phyloP scores from a whole-genome alignment of 2,329 filamentous ascomycete genomes.

The Grosmannia clavigera region DNA sequence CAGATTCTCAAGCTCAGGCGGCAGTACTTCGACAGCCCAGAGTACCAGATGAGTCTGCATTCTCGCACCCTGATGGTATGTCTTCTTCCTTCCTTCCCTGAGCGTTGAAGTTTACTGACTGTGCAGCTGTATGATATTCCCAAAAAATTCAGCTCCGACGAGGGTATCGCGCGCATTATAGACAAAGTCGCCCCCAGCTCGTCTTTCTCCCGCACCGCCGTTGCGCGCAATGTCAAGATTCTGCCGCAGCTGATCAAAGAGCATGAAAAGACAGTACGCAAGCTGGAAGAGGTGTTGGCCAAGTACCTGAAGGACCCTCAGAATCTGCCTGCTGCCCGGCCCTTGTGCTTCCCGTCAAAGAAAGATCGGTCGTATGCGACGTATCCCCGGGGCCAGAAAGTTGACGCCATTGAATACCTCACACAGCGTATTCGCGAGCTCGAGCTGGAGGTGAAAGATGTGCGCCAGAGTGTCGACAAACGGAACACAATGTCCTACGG shows the following conservation, averaged over 20 bases:
- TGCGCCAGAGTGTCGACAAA: slow-evolving; percentile 70
- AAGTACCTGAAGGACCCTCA: slow-evolving; percentile 85
- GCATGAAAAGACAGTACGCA: slow-evolving; percentile 67
- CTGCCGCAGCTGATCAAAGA: slow-evolving; percentile 75
- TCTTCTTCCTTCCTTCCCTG: background rate
- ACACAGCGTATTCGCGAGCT: slow-evolving; percentile 73
- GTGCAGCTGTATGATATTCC: slow-evolving; percentile 72
- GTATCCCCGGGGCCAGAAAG: slow-evolving; percentile 57
- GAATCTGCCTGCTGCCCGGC: slow-evolving; percentile 63
- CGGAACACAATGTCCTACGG: slow-evolving; percentile 83
- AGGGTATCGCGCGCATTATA: slow-evolving; percentile 74
- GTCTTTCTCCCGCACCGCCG: slow-evolving; percentile 65
- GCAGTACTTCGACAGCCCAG: slow-evolving; percentile 69
- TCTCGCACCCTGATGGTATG: slow-evolving; percentile 55
- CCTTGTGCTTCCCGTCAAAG: slow-evolving; percentile 68
- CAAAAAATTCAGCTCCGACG: slow-evolving; percentile 62
- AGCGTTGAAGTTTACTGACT: slow-evolving; percentile 7
- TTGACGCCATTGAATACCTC: slow-evolving; percentile 91
- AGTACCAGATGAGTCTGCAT: slow-evolving; percentile 82
- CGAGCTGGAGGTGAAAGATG: slow-evolving; percentile 73
- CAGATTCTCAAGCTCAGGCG: slow-evolving; percentile 59
- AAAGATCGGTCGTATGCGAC: slow-evolving; percentile 57
- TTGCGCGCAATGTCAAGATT: slow-evolving; percentile 86
- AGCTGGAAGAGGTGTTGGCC: slow-evolving; percentile 72
- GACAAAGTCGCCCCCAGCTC: slow-evolving; percentile 69